Conservation (phyloP, 1,284 basidiomycete genomes). For the Puccinia polysora region DNA sequence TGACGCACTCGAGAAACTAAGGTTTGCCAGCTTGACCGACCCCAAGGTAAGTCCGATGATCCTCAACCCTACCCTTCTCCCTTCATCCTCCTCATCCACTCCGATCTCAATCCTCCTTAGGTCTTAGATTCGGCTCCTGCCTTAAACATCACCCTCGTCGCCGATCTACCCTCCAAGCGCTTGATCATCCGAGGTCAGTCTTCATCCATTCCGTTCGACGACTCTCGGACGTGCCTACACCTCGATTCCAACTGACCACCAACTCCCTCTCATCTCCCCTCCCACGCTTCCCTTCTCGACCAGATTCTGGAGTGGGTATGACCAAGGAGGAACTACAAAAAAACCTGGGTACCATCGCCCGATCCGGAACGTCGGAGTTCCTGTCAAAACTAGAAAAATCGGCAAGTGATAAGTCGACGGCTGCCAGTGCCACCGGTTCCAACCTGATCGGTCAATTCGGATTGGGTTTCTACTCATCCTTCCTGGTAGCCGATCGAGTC, state of each 20-base stretch:
- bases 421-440: conserved; percentile 57
- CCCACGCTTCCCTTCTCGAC: too few species aligned
- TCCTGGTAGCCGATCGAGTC: conserved; percentile 84
- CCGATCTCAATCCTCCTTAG: background rate
- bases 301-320: conserved; percentile 93
- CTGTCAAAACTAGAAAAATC: conserved; percentile 69
- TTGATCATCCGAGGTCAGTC: conserved; percentile 70
- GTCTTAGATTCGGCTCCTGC: conserved; percentile 65
- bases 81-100: background rate
- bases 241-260: too few species aligned
- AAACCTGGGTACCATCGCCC: conserved; percentile 78
- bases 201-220: too few species aligned
- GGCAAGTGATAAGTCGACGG: conserved; percentile 55
- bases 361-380: conserved; percentile 90
- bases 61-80: background rate
- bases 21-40: conserved; percentile 75
- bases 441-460: conserved; percentile 76
- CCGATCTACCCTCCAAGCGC: conserved; percentile 62
- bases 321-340: conserved; percentile 70
- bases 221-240: too few species aligned
- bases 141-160: conserved; percentile 78
- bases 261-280: too few species aligned
- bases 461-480: conserved; percentile 57
- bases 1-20: conserved; percentile 88
- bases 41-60: conserved; percentile 50